A percentile compares a stretch with the other conserved stretches of the same genome.
phyloP scores from a whole-genome alignment of 164 flowering plant species.

The Liquidambar formosana region DNA sequence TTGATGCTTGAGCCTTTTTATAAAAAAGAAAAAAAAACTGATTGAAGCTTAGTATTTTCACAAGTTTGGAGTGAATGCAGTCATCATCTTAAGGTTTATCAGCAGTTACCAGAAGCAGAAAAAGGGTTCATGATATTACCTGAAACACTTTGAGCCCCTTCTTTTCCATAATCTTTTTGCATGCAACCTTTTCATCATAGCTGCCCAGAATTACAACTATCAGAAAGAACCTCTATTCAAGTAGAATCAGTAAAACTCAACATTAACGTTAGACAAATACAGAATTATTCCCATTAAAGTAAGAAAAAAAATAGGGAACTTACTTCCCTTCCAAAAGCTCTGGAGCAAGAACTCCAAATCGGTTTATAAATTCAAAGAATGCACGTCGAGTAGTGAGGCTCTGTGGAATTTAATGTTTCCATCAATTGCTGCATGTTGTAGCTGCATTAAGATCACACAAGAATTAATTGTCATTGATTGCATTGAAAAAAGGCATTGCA shows the following conservation, averaged over 20 bases:
- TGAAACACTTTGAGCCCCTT: constrained; percentile 69
- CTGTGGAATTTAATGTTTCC: constrained; percentile 73
- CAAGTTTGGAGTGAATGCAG: not conserved
- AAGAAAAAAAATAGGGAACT: constrained; percentile 18
- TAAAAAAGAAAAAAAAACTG: too few relatives aligned
- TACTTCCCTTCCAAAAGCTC: constrained; percentile 62
- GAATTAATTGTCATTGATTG: constrained; percentile 4
- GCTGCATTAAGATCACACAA: constrained; percentile 38
- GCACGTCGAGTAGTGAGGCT: constrained; percentile 79
- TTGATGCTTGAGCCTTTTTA: too few relatives aligned
- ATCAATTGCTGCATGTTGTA: constrained; percentile 69
- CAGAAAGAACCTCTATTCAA: constrained; percentile 2
- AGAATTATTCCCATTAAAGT: not conserved
- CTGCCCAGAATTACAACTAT: constrained; percentile 27
- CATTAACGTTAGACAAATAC: not conserved
- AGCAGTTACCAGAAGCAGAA: constrained; percentile 5
- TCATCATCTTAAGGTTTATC: not conserved
- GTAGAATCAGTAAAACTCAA: not conserved
- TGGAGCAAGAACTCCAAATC: constrained; percentile 76
- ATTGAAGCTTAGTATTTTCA: not conserved
- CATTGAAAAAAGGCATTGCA: not conserved
- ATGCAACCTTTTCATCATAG: constrained; percentile 63
- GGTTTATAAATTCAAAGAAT: constrained; percentile 70
- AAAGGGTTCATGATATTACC: constrained; percentile 32
- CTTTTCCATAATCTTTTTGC: constrained; percentile 65